Evolutionary conservation across 1,139 yeast genomes (phyloP), one percentile per base, ranked within the genome.

Genomic region (Suhomyces wounanorum): DNA sequence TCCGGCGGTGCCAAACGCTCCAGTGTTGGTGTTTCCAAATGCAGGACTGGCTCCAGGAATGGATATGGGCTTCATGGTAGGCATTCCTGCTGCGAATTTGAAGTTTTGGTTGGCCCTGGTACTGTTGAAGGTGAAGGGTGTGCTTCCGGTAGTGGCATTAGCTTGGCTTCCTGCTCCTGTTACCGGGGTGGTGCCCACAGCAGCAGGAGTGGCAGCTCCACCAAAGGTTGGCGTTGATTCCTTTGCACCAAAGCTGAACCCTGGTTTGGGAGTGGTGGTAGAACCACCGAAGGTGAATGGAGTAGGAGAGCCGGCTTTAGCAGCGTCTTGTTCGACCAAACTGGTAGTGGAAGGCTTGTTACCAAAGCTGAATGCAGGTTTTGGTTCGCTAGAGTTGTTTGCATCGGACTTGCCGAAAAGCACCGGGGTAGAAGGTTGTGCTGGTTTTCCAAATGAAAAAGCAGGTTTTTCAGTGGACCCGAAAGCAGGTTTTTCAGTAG

Each of bases 371-470:
- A 50, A 47, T 3, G 50, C 46, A 1, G 53, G 47, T 35, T 52
- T 44, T n/a, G 45, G 30, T 2, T 38, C 42, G 6, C 44, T 18
- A 17, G 45, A 18, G 8, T 40, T 28, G 6, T 26, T 35, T 17
- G 40, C 9, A 13, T 41, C 48, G 13, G 33, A 8, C 25, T 44
- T 46, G 1, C 50, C 52, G 21, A 52, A 51, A 21, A 50, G 40
- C 13, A 35, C 42, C 9, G 51, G 48, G 7, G 50, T 36, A 3
- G 54, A 42, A 7, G 56, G 42, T 14, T 45, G 41, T 26, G 54
- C 45, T n/a, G 53, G 31, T n/a, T 49, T 50, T 1, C 59, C 62
- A 41, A 60, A 59, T 1, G 59, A 45, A 45, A 59, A 57, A 7
- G 46, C 43, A 5, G 43, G 36, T 6, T 9, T 30, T 11, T 30